phyloP scores from a whole-genome alignment of 1,284 basidiomycete species.

The Cerrena zonata region DNA sequence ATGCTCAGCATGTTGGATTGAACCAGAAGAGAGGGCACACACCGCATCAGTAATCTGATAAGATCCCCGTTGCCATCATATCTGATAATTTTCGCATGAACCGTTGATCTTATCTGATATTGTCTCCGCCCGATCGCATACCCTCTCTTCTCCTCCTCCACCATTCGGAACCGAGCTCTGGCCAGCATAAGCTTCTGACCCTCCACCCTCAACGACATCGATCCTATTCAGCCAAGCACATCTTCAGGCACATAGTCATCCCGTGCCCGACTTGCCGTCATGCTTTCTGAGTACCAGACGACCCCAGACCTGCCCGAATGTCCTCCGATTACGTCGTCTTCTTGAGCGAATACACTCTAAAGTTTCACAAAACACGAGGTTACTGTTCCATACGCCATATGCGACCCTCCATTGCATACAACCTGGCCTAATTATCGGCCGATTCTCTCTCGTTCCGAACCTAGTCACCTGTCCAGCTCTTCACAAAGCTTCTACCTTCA shows the following conservation, averaged over 20 bases:
- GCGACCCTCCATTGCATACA: background rate
- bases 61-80: constrained; percentile 5
- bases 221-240: background rate
- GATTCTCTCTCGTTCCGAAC: background rate
- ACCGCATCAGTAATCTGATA: constrained; percentile 5
- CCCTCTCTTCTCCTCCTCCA: background rate
- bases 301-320: background rate
- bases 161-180: background rate
- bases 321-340: background rate
- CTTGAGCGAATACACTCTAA: background rate
- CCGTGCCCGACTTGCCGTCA: background rate
- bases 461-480: background rate
- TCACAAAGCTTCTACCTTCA: too few species aligned
- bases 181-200: background rate
- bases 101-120: constrained; percentile 6
- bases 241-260: background rate
- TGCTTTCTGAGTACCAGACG: too few species aligned
- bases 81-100: constrained; percentile 3
- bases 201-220: background rate
- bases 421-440: background rate
- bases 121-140: background rate
- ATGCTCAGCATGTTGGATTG: background rate
- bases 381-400: background rate
- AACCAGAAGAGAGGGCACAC: background rate
- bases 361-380: background rate